phyloP scores from a whole-genome alignment of 2,329 filamentous ascomycete genomes.

The Didymella segeticola region DNA sequence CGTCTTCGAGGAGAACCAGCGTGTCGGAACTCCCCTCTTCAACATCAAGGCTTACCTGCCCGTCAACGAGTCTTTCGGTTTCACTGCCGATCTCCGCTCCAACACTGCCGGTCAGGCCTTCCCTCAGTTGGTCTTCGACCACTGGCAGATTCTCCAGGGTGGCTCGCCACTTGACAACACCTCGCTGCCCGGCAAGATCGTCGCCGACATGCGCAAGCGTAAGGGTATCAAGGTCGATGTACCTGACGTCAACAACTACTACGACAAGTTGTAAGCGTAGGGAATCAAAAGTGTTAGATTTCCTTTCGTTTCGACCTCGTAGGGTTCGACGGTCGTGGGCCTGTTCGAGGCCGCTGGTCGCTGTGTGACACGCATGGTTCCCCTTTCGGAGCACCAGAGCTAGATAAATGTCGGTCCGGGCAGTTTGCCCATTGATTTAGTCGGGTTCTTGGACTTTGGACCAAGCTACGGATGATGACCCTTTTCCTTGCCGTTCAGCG shows the following conservation, averaged over 20 bases:
- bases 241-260: conserved; percentile 96
- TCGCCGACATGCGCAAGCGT: conserved; percentile 93
- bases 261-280: conserved; percentile 91
- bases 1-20: conserved; percentile 98
- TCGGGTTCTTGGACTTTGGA: conserved; percentile 37
- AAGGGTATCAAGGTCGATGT: conserved; percentile 99
- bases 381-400: conserved; percentile 39
- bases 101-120: conserved; percentile 97
- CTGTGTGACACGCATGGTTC: conserved; percentile 43
- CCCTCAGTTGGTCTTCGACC: conserved; percentile 98
- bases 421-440: conserved; percentile 37
- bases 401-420: conserved; percentile 49
- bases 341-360: conserved; percentile 44
- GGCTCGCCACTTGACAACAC: conserved; percentile 86
- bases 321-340: conserved; percentile 43
- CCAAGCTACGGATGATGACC: conserved; percentile 45
- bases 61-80: conserved; percentile 98
- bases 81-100: conserved; percentile 95
- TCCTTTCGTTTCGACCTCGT: conserved; percentile 47
- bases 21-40: conserved; percentile 98
- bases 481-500: conserved; percentile 44
- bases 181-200: conserved; percentile 82
- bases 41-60: conserved; percentile 98
- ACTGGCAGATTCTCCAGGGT: conserved; percentile 96
- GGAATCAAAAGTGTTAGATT: conserved; percentile 54